Conservation (phyloP, 2,329 filamentous ascomycete species). For the Fusarium verrucosum region DNA sequence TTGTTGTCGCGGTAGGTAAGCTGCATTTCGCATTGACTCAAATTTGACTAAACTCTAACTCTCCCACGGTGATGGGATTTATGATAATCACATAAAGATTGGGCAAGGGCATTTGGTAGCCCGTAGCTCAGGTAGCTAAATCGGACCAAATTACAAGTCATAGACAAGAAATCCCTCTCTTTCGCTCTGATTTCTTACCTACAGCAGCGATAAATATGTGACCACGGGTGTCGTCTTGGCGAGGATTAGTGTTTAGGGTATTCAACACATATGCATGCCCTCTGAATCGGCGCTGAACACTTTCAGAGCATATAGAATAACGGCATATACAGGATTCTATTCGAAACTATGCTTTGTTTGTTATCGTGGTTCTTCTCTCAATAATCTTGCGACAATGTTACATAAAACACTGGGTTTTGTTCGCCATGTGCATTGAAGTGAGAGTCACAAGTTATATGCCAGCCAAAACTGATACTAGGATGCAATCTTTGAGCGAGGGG, state of each 20-base stretch:
- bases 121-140: too few species aligned
- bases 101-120: too few species aligned
- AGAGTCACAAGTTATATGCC: too few species aligned
- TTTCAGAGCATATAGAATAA: too few species aligned
- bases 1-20: not conserved
- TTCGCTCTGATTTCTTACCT: not conserved
- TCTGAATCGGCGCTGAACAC: not conserved
- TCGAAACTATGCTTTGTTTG: too few species aligned
- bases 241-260: too few species aligned
- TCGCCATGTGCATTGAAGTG: not conserved
- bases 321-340: too few species aligned
- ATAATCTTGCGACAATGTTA: too few species aligned
- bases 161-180: too few species aligned
- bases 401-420: rapidly evolving
- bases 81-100: not conserved
- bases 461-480: not conserved
- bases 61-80: not conserved
- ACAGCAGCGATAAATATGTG: not conserved
- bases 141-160: too few species aligned
- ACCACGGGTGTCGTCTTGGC: not conserved
- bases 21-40: not conserved
- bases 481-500: not conserved
- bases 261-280: not conserved
- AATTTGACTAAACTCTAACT: not conserved
- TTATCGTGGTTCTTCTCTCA: not conserved